phyloP scores from a whole-genome alignment of 371 early-diverging fungal species.

The Mortierella sp. region DNA sequence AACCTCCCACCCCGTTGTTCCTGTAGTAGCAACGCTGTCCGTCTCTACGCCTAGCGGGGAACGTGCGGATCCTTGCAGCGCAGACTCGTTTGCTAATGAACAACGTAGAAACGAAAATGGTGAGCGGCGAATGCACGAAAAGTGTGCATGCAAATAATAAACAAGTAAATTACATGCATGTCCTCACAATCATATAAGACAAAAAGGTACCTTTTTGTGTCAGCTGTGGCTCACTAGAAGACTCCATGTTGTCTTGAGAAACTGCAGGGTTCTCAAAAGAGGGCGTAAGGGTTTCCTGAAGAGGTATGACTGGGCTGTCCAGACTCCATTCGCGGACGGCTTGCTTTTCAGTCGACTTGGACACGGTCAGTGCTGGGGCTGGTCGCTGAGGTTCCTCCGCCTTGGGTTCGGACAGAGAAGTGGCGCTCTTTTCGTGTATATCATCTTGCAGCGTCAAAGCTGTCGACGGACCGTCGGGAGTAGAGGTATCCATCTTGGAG shows the following conservation, averaged over 20 bases:
- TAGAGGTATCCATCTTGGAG: not conserved
- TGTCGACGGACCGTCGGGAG: not conserved
- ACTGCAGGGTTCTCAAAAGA: not conserved
- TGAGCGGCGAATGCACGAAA: not conserved
- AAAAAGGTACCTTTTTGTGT: not conserved
- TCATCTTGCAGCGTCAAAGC: not conserved
- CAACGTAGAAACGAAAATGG: not conserved
- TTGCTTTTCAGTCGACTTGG: not conserved
- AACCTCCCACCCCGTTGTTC: conserved; percentile 47
- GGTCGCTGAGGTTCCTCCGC: conserved; percentile 22
- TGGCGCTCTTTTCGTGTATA: not conserved
- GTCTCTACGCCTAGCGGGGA: too few species aligned
- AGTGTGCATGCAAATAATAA: not conserved
- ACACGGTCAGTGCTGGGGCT: conserved; percentile 14
- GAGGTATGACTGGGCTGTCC: not conserved
- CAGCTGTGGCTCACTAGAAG: not conserved
- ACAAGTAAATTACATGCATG: not conserved
- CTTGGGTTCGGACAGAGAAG: not conserved
- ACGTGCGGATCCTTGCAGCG: not conserved
- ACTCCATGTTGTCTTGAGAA: not conserved
- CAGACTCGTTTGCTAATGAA: not conserved
- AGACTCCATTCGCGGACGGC: not conserved
- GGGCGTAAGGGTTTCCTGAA: not conserved
- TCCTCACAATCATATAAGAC: not conserved
- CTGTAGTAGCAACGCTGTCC: conserved; percentile 2